A percentile compares a stretch with the other conserved stretches of the same genome.
Conservation (phyloP, 108 stramenopile species). For the Epipyxis sp. region DNA sequence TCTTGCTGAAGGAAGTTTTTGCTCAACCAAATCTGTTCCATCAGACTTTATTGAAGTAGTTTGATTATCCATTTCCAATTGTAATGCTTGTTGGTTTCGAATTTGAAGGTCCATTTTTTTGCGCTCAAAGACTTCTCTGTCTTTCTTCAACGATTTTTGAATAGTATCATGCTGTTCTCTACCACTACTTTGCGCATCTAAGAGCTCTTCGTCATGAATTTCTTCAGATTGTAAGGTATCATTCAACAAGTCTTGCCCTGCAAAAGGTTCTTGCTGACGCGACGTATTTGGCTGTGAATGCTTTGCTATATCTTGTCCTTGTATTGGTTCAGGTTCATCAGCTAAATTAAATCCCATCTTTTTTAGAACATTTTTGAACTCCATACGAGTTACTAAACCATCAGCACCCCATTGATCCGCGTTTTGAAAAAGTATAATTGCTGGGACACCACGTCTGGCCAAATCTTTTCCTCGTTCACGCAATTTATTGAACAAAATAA, state of each 20-base stretch:
- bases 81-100: not conserved
- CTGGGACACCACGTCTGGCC: not conserved
- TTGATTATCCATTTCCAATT: not conserved
- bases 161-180: not conserved
- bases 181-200: not conserved
- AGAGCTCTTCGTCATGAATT: slow-evolving; percentile 14
- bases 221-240: too few relatives aligned
- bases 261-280: too few relatives aligned
- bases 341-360: slow-evolving; percentile 56
- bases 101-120: slow-evolving; percentile 12
- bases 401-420: slow-evolving; percentile 23
- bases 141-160: not conserved
- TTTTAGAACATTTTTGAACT: slow-evolving; percentile 52
- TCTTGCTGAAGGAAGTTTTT: not conserved
- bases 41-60: not conserved
- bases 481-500: not conserved
- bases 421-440: not conserved
- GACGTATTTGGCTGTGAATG: not conserved
- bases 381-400: slow-evolving; percentile 43
- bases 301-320: not conserved
- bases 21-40: not conserved
- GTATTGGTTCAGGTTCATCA: slow-evolving; percentile 45
- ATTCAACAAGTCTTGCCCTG: not conserved
- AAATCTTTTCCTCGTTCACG: not conserved
- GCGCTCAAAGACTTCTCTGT: slow-evolving; percentile 17